Base-by-base conservation (phyloP, 2,329 filamentous ascomycete species). In the Fusarium tanahbumbuense region DNA sequence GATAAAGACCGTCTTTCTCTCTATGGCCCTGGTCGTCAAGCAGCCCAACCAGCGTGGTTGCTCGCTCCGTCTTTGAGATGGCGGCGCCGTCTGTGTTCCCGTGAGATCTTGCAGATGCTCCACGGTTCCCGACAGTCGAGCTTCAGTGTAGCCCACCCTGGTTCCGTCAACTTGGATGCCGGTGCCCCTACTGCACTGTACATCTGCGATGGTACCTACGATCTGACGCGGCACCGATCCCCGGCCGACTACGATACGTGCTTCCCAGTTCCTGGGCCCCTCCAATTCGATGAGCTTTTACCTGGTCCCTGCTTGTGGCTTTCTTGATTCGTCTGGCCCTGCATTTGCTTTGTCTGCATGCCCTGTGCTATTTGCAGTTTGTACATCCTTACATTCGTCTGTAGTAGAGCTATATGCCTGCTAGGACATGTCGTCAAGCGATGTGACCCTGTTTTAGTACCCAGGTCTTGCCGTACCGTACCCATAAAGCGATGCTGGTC, bases 131-230 rank as follows among this genome's bases (percentile, higher is more conserved):
- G 66, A 74, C 71, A 69, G 63, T 64, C 64, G 52, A 73, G 60
- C 60, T 67, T 61, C 69, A 69, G 70, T 73, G 71, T 73, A 70
- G 64, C 71, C 69, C 63, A 62, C 64, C 66, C 64, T 65, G 56
- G 76, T 77, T 76, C 78, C 77, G 75, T 74, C 77, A 77, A 73
- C 76, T 76, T 78, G 75, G 77, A 72, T 78, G 71, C 68, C 58
- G 73, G 71, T 55, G 68, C 72, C 60, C 73, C 61, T 67, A 56
- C 55, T 60, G 63, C 56, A 54, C 62, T 54, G 61, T 66, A 56
- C 54, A 44, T 55, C 49, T 60, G 41, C 58, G 60, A 68, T 73
- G 64, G 68, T 68, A 60, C 69, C 68, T 73, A 69, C 68, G 71
- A 62, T 75, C 68, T 74, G 61, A 60, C 70, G 64, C 61, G 63